These are phyloP conservation scores for maize (Zea mays) DNA, from an alignment of 176 grass and related monocot genomes.

Conservation along the genomic window DNA sequence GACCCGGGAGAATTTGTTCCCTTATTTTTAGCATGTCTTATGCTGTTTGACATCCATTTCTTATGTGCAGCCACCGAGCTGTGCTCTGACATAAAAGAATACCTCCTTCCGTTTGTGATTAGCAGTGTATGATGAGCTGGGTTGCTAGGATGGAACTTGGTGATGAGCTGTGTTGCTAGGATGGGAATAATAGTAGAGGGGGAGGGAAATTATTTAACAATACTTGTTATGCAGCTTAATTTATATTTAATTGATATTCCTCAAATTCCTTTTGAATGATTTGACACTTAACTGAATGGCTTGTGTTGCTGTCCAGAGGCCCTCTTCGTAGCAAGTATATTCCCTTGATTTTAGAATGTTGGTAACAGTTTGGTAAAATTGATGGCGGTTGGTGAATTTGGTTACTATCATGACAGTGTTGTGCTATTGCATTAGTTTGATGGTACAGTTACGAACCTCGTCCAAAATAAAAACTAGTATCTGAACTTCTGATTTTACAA, in stretches of 20 bases:
- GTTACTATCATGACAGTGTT: not conserved
- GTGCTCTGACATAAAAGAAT: not conserved
- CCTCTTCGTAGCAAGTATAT: not conserved
- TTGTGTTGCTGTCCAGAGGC: not conserved
- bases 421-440: not conserved
- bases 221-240: no score
- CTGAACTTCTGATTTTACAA: not conserved
- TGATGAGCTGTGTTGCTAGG: no score
- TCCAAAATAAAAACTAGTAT: not conserved
- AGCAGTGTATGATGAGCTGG: not conserved
- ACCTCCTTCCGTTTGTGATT: not conserved
- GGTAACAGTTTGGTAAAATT: not conserved
- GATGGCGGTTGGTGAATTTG: not conserved
- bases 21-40: not conserved
- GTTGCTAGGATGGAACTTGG: no score
- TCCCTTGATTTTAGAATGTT: not conserved
- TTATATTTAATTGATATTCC: no score
- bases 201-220: no score
- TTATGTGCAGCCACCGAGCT: not conserved
- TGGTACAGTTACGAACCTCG: not conserved
- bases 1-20: not conserved
- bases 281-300: not conserved
- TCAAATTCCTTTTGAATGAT: not conserved
- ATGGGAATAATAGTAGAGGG: no score
- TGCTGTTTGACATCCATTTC: not conserved